Base-by-base conservation (phyloP, 257 asterid genomes). In the Scutellaria galericulata region DNA sequence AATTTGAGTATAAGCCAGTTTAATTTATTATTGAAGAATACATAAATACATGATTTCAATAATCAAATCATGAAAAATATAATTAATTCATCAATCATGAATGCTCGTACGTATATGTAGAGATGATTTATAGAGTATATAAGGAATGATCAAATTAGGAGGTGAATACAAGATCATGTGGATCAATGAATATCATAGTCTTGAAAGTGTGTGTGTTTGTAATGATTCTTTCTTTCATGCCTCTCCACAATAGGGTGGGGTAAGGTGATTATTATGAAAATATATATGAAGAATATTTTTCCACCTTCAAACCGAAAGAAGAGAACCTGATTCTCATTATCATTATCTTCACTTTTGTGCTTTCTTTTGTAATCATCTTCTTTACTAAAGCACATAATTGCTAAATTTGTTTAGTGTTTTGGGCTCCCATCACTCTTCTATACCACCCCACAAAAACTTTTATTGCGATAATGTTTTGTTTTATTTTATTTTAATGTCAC, bases 281-380 rank as follows among this genome's bases (percentile, higher is more conserved):
- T 31, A 61, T 68, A 31, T 31, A 61, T 68, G 44, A 78, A 74
- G 62, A 53, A 54, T 56, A 57, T 53, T 42, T 27, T 53, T 10
- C 1, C 66, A 70, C 27, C 7, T 10, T 14, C 15, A 11, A 51
- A 63, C 75, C 78, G 42, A 73, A 73, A 67, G 68, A 72, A 46
- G 72, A 70, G 74, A 69, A 68, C 53, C 79, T 41, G 80, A 79
- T 79, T 79, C 80, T 66, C 72, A 12, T 40, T 59, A 65, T 79
- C 64, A 73, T 63, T 54, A 44, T 9, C 18, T 42, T 42, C 71
- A 18, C 74, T 66, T 68, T 52, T 37, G 3, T 31, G 37, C 37
- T 31, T 31, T 31, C 46, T 72, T 72, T 67, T 48, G 11, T 15
- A 72, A 58, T 78, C 22, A 71, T 71, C 18, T 7, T 76, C 72